Base-by-base conservation (phyloP, 1,139 yeast genomes). In the Saccharomyces hybrid region DNA sequence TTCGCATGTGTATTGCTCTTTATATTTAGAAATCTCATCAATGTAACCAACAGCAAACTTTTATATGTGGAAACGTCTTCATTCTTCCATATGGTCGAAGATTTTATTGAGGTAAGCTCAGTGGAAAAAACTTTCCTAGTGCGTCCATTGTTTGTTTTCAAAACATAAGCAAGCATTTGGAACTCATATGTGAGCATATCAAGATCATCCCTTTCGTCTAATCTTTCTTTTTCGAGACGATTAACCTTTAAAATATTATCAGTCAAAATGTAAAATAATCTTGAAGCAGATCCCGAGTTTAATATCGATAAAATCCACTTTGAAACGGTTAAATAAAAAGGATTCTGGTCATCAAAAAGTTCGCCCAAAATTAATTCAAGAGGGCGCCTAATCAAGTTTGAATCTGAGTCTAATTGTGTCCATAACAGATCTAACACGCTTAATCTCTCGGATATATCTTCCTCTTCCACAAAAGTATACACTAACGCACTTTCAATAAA, bases 341-440 rank as follows among this genome's bases (percentile, higher is more conserved):
- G 74, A 14, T 73, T 73, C 50, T 77, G 68, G 1, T 72, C 67
- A 42, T 74, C 77, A 34, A 71, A 65, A 23, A 87, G 65, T 51
- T 81, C 86, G 64, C 89, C 96, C 20, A 88, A 66, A 11, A 88
- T 72, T 4, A 88, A 65, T 57, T 84, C 82, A n/a, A 89, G 69
- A 0, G 96, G 93, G 55, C 85, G 75, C 11, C 78, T 73, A 25
- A 89, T 70, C 7, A 90, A 71, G 0, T 70, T 61, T 13, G 71
- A 68, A 48, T 66, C 65, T 9, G 76, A 78, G 56, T 71, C 75
- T 0, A 86, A 75, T 60, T 84, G 87, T 4, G 73, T 73, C 91
- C 93, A 86, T 16, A 86, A 65, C 3, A 78, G 73, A 51, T 78
- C 76, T 56, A 85, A 75, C 0, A 84, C 82, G 25, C 70, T 68